These are phyloP conservation scores for Plasmodium blacklocki DNA, from an alignment of 169 alveolate genomes.

Conservation along the genomic window DNA sequence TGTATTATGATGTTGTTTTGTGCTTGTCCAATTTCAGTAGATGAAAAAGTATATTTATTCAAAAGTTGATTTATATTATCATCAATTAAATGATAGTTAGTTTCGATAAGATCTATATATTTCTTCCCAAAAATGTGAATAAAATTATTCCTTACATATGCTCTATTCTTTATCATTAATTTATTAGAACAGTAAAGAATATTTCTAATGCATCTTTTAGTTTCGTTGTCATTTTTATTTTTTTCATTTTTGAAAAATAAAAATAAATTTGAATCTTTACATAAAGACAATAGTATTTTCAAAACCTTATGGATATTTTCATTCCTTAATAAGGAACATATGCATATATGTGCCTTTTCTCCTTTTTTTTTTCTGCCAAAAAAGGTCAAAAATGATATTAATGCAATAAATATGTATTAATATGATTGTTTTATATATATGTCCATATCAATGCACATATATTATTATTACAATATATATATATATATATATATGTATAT, in stretches of 20 bases:
- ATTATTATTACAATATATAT: not conserved
- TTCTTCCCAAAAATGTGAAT: slow-evolving; percentile 34
- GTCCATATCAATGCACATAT: not conserved
- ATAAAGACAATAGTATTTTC: slow-evolving; percentile 20
- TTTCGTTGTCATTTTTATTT: not conserved
- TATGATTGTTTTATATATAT: not conserved
- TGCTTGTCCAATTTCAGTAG: slow-evolving; percentile 28
- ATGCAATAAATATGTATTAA: not conserved
- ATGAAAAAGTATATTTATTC: slow-evolving; percentile 39
- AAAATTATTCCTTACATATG: slow-evolving; percentile 28
- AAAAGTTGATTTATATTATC: slow-evolving; percentile 12
- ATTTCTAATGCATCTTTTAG: slow-evolving; percentile 39
- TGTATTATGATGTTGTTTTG: slow-evolving; percentile 3
- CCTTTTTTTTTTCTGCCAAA: slow-evolving; percentile 10
- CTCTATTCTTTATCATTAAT: slow-evolving; percentile 40
- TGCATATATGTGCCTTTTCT: slow-evolving; percentile 27
- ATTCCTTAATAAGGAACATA: slow-evolving; percentile 45
- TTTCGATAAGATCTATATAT: slow-evolving; percentile 37
- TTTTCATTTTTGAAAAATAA: not conserved
- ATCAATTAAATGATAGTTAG: slow-evolving; percentile 25
- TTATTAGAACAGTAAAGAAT: slow-evolving; percentile 49
- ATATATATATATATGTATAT: not conserved
- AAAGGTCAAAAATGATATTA: slow-evolving; percentile 1
- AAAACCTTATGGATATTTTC: slow-evolving; percentile 9
- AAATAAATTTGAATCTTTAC: slow-evolving; percentile 29